A percentile compares a stretch with the other conserved stretches of the same genome.
phyloP scores from a whole-genome alignment of 2,329 filamentous ascomycete genomes.

The Aspergillus candidus region DNA sequence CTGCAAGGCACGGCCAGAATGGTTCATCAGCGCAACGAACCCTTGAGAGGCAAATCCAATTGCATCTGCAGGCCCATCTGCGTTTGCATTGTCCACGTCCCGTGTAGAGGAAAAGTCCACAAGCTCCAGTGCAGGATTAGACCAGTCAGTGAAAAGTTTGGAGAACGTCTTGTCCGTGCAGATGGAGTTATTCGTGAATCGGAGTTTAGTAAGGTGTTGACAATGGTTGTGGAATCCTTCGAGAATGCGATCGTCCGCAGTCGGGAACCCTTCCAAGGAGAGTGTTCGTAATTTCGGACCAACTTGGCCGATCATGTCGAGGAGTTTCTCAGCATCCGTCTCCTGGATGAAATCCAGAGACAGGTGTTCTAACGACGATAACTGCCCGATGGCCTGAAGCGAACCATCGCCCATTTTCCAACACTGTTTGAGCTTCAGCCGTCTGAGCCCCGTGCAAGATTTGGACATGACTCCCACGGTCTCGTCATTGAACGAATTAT shows the following conservation, averaged over 20 bases:
- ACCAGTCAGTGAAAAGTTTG: constrained; percentile 68
- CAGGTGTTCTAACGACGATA: constrained; percentile 65
- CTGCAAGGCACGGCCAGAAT: constrained; percentile 63
- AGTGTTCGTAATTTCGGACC: constrained; percentile 68
- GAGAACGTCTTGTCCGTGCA: constrained; percentile 71
- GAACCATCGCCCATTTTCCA: constrained; percentile 63
- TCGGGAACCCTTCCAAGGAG: constrained; percentile 63
- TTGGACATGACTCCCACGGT: constrained; percentile 57
- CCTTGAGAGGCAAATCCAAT: constrained; percentile 70
- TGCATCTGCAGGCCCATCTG: constrained; percentile 55
- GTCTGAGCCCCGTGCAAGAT: constrained; percentile 61
- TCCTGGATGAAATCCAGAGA: constrained; percentile 61
- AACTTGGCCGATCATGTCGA: constrained; percentile 55
- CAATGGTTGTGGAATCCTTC: constrained; percentile 66
- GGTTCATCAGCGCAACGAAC: constrained; percentile 75
- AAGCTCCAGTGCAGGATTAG: constrained; percentile 62
- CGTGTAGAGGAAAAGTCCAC: constrained; percentile 74
- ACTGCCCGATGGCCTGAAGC: constrained; percentile 56
- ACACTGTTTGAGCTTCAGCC: constrained; percentile 77
- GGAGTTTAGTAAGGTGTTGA: constrained; percentile 64
- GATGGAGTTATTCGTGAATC: constrained; percentile 68
- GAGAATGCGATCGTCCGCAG: constrained; percentile 64
- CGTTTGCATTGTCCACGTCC: constrained; percentile 64
- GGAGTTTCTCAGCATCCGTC: constrained; percentile 52
- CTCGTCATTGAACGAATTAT: constrained; percentile 72